Base-by-base conservation (phyloP, 1,284 basidiomycete species). In the Ustilago loliicola region DNA sequence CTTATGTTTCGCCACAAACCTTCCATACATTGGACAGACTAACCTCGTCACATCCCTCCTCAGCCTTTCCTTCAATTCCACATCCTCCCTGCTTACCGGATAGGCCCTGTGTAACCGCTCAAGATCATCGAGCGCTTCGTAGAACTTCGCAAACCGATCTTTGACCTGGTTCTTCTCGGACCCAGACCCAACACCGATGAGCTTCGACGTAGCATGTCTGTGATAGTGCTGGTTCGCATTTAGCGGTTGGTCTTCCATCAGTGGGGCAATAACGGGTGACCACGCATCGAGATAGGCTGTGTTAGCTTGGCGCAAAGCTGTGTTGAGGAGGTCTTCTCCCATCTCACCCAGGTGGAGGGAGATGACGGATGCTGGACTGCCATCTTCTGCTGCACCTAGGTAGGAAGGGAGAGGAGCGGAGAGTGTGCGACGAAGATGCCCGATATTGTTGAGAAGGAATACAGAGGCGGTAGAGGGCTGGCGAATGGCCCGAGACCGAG, bases 71-170 rank as follows among this genome's bases (percentile, higher is more conserved):
- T 75, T 71, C 59, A 85, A 56, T 54, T 83, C 77, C 13, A 50
- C 54, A 57, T 85, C 82, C 42, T 80, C 79, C 52, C 60, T 74
- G 40, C 67, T 75, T 36, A 83, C 63, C 2, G 83, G 82, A 66
- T 80, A 84, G 2, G 82, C 82, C n/a, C 78, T 70, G 52, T 84
- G 82, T 32, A 84, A 50, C 3, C 78, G 30, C 54, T 83, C 81
- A 21, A 84, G 51, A 45, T 84, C 82, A 48, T 84, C 82, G 2
- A 84, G 61, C 27, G 70, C 67, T 17, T 84, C 82, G 68, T 80
- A 84, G 62, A 84, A 84, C 47, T 74, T 78, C 25, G 82, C 79
- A 42, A 85, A 84, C 11, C 81, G 66, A 27, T 85, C 83, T 61
- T 85, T 85, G 58, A 81, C 77, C 52, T 79, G 76, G 25, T 78